Percentiles rank a stretch among this genome's conserved stretches.
Conservation (phyloP, 352 stramenopile genomes). For the Lagenidium sp. region DNA sequence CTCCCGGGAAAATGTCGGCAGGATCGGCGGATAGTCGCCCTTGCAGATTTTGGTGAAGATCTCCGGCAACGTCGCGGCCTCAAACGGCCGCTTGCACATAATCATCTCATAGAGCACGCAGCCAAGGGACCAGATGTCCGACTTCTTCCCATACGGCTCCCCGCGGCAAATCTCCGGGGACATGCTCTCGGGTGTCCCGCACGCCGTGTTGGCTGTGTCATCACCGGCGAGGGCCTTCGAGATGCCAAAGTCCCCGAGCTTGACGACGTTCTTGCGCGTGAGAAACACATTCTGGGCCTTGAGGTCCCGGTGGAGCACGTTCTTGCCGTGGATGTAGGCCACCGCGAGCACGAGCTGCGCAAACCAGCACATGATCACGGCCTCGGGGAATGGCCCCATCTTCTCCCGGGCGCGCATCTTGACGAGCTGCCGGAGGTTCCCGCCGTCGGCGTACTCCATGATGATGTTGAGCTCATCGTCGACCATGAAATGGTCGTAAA, state of each 20-base stretch:
- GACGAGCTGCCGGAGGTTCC: conserved; percentile 76
- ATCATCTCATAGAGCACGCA: conserved; percentile 89
- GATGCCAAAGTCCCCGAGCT: conserved; percentile 85
- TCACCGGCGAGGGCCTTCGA: conserved; percentile 78
- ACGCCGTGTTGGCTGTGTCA: conserved; percentile 73
- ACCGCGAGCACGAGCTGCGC: conserved; percentile 77
- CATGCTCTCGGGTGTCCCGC: conserved; percentile 84
- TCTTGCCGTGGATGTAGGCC: conserved; percentile 85
- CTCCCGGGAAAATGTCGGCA: conserved; percentile 70
- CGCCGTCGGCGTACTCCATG: conserved; percentile 83
- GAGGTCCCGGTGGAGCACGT: conserved; percentile 81
- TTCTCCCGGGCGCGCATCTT: conserved; percentile 72
- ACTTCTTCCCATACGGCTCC: conserved; percentile 85
- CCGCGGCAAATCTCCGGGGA: conserved; percentile 84
- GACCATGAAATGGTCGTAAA: conserved; percentile 84
- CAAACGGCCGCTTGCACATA: conserved; percentile 80
- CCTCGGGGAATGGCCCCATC: conserved; percentile 75
- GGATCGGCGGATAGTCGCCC: conserved; percentile 74
- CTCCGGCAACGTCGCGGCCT: conserved; percentile 67
- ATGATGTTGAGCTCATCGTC: conserved; percentile 87
- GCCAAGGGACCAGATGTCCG: conserved; percentile 85
- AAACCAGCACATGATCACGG: conserved; percentile 85
- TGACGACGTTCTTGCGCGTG: conserved; percentile 81
- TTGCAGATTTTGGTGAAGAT: conserved; percentile 89
- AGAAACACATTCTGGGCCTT: conserved; percentile 88